phyloP scores from a whole-genome alignment of 441 rosid genomes.

The Theobroma grandiflorum region DNA sequence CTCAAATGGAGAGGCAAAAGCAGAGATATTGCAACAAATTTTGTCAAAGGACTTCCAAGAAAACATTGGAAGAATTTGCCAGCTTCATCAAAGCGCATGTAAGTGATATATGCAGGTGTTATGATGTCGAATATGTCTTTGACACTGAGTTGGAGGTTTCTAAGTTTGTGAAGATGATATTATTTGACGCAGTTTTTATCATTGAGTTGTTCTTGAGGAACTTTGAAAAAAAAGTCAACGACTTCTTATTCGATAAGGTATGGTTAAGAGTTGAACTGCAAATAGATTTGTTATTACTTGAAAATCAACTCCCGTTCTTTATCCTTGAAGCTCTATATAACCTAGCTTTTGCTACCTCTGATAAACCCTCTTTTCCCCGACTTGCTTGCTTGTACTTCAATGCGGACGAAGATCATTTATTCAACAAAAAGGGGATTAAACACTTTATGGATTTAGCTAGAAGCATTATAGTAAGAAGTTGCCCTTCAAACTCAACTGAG shows the following conservation, averaged over 20 bases:
- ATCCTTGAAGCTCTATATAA: too few relatives aligned
- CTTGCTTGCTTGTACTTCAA: too few relatives aligned
- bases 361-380: too few relatives aligned
- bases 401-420: too few relatives aligned
- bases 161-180: constrained; percentile 25
- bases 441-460: neutral
- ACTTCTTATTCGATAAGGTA: too few relatives aligned
- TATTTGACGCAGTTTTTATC: constrained; percentile 32
- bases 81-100: constrained; percentile 15
- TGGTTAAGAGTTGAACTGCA: too few relatives aligned
- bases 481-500: too few relatives aligned
- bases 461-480: neutral
- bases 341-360: too few relatives aligned
- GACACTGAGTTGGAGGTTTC: neutral
- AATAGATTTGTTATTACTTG: too few relatives aligned
- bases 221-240: neutral
- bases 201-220: neutral
- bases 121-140: neutral
- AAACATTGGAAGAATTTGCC: neutral
- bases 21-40: neutral
- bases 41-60: neutral
- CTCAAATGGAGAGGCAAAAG: neutral
- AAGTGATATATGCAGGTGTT: constrained; percentile 22
- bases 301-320: too few relatives aligned
- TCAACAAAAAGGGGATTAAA: too few relatives aligned